Evolutionary conservation across 306 rosid species (phyloP), one percentile per base, ranked within the genome.

Genomic region (Trifolium pratense): DNA sequence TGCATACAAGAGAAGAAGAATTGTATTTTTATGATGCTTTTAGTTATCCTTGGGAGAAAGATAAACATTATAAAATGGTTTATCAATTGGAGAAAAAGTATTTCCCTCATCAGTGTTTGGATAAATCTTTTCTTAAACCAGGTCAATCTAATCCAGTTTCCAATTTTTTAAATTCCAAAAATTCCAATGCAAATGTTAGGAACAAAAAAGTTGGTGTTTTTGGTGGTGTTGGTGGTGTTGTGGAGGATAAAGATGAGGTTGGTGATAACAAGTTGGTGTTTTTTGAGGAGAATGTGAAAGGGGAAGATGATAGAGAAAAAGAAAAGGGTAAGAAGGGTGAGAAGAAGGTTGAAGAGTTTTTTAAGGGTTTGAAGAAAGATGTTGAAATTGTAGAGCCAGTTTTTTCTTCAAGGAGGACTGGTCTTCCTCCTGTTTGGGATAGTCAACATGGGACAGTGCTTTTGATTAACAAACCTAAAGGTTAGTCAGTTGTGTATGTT

Each of bases 381-480:
- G 83, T 25, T 73, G 86, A 61, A 14, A 68, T 74, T 80, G 89
- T 64, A 32, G 91, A 85, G 57, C 97, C 97, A 12, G 91, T 78
- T 78, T 80, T 94, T 46, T 77, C 84, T 46, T 85, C 91, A 20
- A 85, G 97, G 87, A 90, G 84, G 85, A 65, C 82, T 3, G 93
- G 86, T 26, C 96, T 91, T 40, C 97, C 97, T 26, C 86, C 92
- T 2, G 65, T 73, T 36, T 94, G 97, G 97, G 98, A 93, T 72
- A 37, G 82, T 82, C 92, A 90, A 0, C 72, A 52, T 75, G 98
- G 98, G 71, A 89, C 97, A 1, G 96, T 91, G 72, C 81, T 91
- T 36, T 85, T 93, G 84, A 76, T 93, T 77, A 91, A 93, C 87
- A 93, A 93, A 74, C 98, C 98, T 43, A 93, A 91, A 89, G 98